Base-by-base conservation (phyloP, 495 filamentous ascomycete species). In the Rusavskia elegans region DNA sequence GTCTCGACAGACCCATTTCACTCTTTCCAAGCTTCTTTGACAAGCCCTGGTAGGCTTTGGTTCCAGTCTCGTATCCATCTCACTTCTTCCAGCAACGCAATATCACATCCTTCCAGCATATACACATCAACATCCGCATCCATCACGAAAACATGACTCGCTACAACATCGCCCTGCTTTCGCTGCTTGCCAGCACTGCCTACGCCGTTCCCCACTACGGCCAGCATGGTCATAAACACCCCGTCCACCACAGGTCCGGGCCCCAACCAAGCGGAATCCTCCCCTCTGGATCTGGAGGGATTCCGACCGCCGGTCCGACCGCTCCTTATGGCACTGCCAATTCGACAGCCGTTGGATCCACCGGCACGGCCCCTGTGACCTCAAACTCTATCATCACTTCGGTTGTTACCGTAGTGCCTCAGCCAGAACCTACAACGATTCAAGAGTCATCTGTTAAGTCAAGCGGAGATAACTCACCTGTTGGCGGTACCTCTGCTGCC, bases 331-430 rank as follows among this genome's bases (percentile, higher is more conserved):
- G 52, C 35, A n/a, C 14, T n/a, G 17, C 10, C 44, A 53, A 53
- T 16, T 53, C 52, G n/a, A 53, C 44, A 9, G 23, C 16, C 19
- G 45, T 13, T 25, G 41, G 14, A 8, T 41, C 52, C 17, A 66
- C 64, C 7, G 68, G 66, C 0, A 63, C 66, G 11, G 69, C 68
- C 2, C 44, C 50, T 1, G 63, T 58, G 0, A 51, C 52, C 8
- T 64, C 25, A 4, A 29, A 21, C 14, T 32, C 35, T 1, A 25
- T 39, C n/a, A 23, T 44, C 17, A 39, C 37, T 37, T 41, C 50
- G 4, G 25, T 70, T 53, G 63, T 59, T 7, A 62, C 68, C 2
- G 61, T 69, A 2, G 45, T 37, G n/a, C 39, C 52, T 27, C 32
- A 29, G 14, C 44, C 52, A 5, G 35, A 35, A 3, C 19, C 29